Percentiles rank a stretch among this genome's conserved stretches.
Conservation (phyloP, 2,329 filamentous ascomycete genomes). For the Juglanconis juglandina region DNA sequence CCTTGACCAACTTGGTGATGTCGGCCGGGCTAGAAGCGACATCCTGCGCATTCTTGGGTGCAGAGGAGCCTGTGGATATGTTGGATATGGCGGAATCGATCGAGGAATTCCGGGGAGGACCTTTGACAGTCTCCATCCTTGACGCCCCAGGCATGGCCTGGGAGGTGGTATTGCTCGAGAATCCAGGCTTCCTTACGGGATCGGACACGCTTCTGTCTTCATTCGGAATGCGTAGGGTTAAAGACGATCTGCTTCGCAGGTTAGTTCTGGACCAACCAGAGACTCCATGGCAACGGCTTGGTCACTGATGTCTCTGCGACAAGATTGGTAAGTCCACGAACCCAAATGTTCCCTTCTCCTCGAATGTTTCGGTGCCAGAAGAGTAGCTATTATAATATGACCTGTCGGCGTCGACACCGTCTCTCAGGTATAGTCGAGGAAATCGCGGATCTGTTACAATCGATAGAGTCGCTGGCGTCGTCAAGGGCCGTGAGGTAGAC, state of each 20-base stretch:
- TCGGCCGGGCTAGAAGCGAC: conserved; percentile 64
- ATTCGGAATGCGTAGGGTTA: conserved; percentile 41
- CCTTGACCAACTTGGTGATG: conserved; percentile 72
- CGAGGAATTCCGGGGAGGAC: conserved; percentile 70
- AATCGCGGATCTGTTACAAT: conserved; percentile 22
- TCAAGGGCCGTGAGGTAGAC: conserved; percentile 15
- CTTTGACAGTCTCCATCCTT: conserved; percentile 37
- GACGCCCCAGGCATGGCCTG: conserved; percentile 46
- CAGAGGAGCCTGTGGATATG: conserved; percentile 59
- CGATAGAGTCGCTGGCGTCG: background rate
- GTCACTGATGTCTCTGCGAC: background rate
- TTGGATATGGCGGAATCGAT: conserved; percentile 91
- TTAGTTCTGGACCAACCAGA: background rate
- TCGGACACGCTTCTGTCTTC: conserved; percentile 45
- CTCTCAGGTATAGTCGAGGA: conserved; percentile 17
- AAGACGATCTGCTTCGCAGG: conserved; percentile 24
- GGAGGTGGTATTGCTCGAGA: conserved; percentile 36
- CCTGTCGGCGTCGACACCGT: conserved; percentile 23
- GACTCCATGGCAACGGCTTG: background rate
- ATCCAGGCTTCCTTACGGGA: conserved; percentile 41
- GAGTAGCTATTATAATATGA: conserved; percentile 38
- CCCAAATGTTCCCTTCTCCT: conserved; percentile 28
- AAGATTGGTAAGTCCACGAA: conserved; percentile 23
- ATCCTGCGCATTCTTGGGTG: conserved; percentile 58
- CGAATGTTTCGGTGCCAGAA: conserved; percentile 30